Evolutionary conservation across 2,329 filamentous ascomycete species (phyloP), one percentile per base, ranked within the genome.

Genomic region (Akanthomyces uredinophilus): DNA sequence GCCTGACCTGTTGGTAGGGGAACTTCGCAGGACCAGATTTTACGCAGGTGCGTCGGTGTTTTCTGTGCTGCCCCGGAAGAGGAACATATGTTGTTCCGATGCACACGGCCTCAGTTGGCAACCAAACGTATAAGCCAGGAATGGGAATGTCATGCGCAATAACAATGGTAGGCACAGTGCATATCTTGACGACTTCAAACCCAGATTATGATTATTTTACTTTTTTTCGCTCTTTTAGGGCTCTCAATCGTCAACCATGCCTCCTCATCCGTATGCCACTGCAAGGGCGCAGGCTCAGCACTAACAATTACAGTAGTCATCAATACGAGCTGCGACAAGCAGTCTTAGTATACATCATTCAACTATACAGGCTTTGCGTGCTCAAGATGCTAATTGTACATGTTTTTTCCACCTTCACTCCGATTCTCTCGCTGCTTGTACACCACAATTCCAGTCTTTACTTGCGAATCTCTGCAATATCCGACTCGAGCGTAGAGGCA

Each of bases 21-120:
- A 62, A 58, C 46, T 62, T 24, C 60, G 60, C 60, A 57, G 60
- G 60, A 51, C 60, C 54, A 58, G 46, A 49, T 52, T 57, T 57
- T 62, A 57, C 60, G 54, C 60, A 46, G 59, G 53, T 51, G 37
- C 24, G 46, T 46, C 11, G 44, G 18, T 8, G 16, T 58, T 59
- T 59, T 59, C 35, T n/a, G 22, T 14, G 35, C 16, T 13, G 24
- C 14, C 1, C 7, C 16, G 57, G 46, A 27, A 18, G 1, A 10
- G 57, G 57, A 60, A 14, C 27, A 52, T 46, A 1, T 35, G 16
- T 60, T 53, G 27, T 24, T 46, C 39, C 51, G 32, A 29, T n/a
- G 3, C 13, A 1, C 11, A 6, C 7, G 20, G 10, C 44, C 10
- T 1, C 32, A 35, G 32, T 35, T 2, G 7, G 32, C 10, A 8